Conservation (phyloP, 2,329 filamentous ascomycete genomes). For the Annulohypoxylon truncatum region DNA sequence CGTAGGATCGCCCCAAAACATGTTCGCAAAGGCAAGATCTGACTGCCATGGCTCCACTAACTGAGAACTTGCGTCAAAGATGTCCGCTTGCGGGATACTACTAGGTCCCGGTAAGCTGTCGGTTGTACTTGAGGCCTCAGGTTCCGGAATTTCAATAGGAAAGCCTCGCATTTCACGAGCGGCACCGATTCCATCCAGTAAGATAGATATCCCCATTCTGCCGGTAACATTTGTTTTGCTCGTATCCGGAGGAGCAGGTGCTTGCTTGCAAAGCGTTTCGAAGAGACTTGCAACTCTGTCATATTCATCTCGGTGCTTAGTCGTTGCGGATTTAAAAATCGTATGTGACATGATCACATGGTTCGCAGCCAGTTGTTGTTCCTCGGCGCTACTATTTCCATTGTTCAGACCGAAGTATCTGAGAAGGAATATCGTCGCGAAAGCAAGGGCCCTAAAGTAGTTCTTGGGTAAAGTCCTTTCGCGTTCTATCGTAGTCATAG, state of each 20-base stretch:
- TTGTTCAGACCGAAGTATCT: constrained; percentile 47
- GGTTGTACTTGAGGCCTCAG: constrained; percentile 14
- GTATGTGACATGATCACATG: constrained; percentile 46
- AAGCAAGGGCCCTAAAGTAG: constrained; percentile 46
- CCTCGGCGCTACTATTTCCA: constrained; percentile 40
- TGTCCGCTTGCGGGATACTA: constrained; percentile 8
- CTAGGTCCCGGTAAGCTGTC: constrained; percentile 2
- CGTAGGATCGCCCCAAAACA: constrained; percentile 45
- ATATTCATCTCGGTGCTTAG: constrained; percentile 43
- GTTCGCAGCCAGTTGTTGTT: constrained; percentile 47
- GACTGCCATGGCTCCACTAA: constrained; percentile 40
- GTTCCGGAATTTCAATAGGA: constrained; percentile 25
- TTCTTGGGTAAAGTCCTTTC: constrained; percentile 44
- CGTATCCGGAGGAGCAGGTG: constrained; percentile 38
- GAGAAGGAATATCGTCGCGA: constrained; percentile 50
- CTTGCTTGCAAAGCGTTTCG: constrained; percentile 46
- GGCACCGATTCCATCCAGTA: constrained; percentile 42
- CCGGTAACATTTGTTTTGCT: constrained; percentile 34
- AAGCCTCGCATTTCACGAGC: constrained; percentile 37
- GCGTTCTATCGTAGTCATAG: constrained; percentile 30
- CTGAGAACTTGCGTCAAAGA: constrained; percentile 16
- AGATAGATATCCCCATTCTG: constrained; percentile 44
- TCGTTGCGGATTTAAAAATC: constrained; percentile 45
- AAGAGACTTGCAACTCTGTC: constrained; percentile 43
- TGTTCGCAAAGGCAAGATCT: constrained; percentile 41